Evolutionary conservation across 108 stramenopile genomes (phyloP).

Genomic region (Fistulifera pelliculosa): DNA sequence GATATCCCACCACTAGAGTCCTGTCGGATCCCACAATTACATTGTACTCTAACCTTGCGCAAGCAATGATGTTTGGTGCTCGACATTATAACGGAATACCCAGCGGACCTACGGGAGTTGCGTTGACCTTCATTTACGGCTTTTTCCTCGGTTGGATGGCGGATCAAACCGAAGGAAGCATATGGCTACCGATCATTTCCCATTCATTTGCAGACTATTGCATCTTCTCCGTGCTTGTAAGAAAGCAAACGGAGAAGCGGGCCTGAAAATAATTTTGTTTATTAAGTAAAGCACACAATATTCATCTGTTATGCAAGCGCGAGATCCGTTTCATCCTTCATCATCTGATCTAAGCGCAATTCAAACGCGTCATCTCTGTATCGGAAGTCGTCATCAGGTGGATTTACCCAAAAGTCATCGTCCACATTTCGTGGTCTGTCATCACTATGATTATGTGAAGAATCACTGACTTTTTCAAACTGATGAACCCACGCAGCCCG

Average conservation of each 20-base stretch:
- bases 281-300: too few species aligned
- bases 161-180: constrained; percentile 5
- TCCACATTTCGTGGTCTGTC: constrained; percentile 9
- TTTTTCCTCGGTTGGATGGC: constrained; percentile 17
- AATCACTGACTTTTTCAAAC: constrained; percentile 3
- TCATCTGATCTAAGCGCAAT: background rate
- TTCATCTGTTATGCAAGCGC: too few species aligned
- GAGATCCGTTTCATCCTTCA: too few species aligned
- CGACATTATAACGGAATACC: constrained; percentile 26
- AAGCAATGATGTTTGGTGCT: constrained; percentile 18
- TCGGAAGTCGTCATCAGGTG: constrained; percentile 16
- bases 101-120: constrained; percentile 18
- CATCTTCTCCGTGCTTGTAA: constrained; percentile 13
- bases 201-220: constrained; percentile 30
- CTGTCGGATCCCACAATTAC: background rate
- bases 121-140: constrained; percentile 25
- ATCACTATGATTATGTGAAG: background rate
- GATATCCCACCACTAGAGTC: background rate
- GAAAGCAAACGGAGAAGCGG: too few species aligned
- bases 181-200: constrained; percentile 20
- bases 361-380: background rate
- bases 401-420: constrained; percentile 13
- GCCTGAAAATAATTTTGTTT: too few species aligned
- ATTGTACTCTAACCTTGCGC: constrained; percentile 11
- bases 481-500: background rate